Conservation (phyloP, 805 yeast genomes). For the Ogataea ganodermae region DNA sequence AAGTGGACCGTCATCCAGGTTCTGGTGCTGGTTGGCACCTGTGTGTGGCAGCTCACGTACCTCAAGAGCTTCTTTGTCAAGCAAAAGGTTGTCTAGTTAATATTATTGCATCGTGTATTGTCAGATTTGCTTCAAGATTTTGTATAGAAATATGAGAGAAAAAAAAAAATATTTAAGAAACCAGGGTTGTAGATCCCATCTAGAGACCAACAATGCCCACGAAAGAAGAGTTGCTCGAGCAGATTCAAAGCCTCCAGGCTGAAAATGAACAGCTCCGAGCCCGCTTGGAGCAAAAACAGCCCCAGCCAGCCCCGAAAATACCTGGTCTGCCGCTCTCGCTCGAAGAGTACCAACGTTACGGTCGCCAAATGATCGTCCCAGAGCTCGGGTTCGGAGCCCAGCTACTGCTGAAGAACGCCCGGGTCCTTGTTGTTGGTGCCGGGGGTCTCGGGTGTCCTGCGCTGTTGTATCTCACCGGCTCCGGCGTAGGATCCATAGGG, state of each 20-base stretch:
- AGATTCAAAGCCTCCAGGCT: conserved; percentile 26
- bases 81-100: conserved; percentile 60
- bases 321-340: conserved; percentile 19
- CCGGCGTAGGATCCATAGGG: conserved; percentile 85
- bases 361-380: conserved; percentile 94
- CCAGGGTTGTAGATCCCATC: no score
- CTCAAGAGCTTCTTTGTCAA: conserved; percentile 76
- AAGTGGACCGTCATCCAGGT: conserved; percentile 74
- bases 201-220: no score
- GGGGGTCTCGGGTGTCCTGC: conserved; percentile 98
- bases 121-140: no score
- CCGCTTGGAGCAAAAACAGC: neutral
- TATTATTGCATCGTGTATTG: neutral
- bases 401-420: conserved; percentile 52
- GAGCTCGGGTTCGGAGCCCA: conserved; percentile 67
- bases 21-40: conserved; percentile 62
- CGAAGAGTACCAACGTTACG: conserved; percentile 82
- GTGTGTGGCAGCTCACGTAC: conserved; percentile 74
- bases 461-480: conserved; percentile 76
- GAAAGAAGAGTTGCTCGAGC: conserved; percentile 23
- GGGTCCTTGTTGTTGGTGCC: conserved; percentile 84
- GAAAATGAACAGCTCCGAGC: conserved; percentile 12
- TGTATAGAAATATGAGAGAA: neutral
- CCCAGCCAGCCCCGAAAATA: neutral
- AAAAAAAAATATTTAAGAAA: conserved; percentile 1